Evolutionary conservation across 805 yeast genomes (phyloP).

Genomic region (Cyberlindnera americana): DNA sequence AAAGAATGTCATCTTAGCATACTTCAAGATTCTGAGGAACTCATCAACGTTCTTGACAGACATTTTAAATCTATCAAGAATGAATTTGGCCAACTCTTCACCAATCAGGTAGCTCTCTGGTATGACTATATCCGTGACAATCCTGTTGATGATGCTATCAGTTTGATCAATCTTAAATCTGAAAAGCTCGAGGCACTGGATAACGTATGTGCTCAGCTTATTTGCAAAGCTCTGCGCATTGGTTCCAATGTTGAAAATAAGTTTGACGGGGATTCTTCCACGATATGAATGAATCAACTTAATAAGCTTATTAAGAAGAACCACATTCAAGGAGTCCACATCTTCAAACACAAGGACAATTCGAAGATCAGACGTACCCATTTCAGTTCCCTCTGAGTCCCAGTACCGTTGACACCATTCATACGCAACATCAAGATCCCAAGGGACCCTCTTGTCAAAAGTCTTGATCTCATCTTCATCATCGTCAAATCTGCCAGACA

Average conservation of each 20-base stretch:
- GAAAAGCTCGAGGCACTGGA: constrained; percentile 14
- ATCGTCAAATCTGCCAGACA: constrained; percentile 4
- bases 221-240: constrained; percentile 17
- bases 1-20: constrained; percentile 26
- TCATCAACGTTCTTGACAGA: constrained; percentile 26
- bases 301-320: constrained; percentile 20
- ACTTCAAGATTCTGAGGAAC: constrained; percentile 22
- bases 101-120: constrained; percentile 19
- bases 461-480: constrained; percentile 13
- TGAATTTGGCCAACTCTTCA: constrained; percentile 18
- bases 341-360: constrained; percentile 26
- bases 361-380: constrained; percentile 13
- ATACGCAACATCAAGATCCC: constrained; percentile 25
- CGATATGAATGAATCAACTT: constrained; percentile 16
- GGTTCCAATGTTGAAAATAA: constrained; percentile 25
- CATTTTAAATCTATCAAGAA: constrained; percentile 21
- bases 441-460: constrained; percentile 23
- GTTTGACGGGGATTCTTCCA: constrained; percentile 22
- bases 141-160: constrained; percentile 21
- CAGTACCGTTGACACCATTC: constrained; percentile 23
- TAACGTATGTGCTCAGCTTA: constrained; percentile 19
- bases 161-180: constrained; percentile 26
- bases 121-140: constrained; percentile 21
- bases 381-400: constrained; percentile 1
- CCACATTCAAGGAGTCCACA: constrained; percentile 24